Conservation (phyloP, 1,284 basidiomycete genomes). For the Sporisorium sorghi region DNA sequence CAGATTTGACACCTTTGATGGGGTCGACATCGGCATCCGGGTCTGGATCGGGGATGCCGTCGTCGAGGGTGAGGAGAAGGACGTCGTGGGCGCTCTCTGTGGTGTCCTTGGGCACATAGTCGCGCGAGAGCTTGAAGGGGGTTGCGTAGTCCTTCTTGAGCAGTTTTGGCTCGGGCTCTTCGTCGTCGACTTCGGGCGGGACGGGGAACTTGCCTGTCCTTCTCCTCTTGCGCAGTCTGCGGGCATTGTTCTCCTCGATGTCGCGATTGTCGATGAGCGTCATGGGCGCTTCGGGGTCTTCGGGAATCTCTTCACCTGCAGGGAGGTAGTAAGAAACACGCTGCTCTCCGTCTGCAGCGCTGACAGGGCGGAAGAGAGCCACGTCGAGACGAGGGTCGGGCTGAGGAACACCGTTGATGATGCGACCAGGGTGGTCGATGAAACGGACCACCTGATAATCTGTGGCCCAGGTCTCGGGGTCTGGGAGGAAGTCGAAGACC, state of each 20-base stretch:
- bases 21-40: conserved; percentile 51
- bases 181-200: conserved; percentile 21
- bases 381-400: conserved; percentile 58
- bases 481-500: conserved; percentile 65
- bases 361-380: conserved; percentile 59
- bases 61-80: conserved; percentile 60
- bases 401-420: conserved; percentile 49
- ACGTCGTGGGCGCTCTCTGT: conserved; percentile 47
- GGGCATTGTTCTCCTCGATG: conserved; percentile 51
- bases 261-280: conserved; percentile 38
- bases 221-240: conserved; percentile 56
- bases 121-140: conserved; percentile 56
- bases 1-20: conserved; percentile 39
- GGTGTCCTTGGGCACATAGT: conserved; percentile 60
- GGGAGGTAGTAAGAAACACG: conserved; percentile 64
- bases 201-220: conserved; percentile 57
- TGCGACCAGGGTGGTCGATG: conserved; percentile 60
- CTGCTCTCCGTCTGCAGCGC: conserved; percentile 57
- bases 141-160: conserved; percentile 55
- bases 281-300: conserved; percentile 43
- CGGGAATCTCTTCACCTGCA: conserved; percentile 54
- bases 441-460: conserved; percentile 66
- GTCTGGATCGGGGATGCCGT: conserved; percentile 56
- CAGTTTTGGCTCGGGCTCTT: conserved; percentile 21
- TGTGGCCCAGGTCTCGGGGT: conserved; percentile 68